Conservation (phyloP, 2,329 filamentous ascomycete genomes). For the Trichoderma sp. region DNA sequence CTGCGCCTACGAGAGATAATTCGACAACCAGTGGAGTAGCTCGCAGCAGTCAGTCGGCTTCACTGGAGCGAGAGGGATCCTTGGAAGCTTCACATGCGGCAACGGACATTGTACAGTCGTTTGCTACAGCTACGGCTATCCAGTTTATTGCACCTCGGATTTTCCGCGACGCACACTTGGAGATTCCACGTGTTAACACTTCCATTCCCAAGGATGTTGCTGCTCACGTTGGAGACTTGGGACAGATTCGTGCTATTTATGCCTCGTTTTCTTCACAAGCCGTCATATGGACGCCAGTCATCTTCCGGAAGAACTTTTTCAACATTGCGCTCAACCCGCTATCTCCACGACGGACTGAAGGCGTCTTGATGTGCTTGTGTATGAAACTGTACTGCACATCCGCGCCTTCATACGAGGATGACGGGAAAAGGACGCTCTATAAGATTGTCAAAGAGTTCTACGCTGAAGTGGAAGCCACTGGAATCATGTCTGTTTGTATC, state of each 20-base stretch:
- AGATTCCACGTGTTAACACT: not conserved
- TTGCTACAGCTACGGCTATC: not conserved
- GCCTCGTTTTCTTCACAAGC: not conserved
- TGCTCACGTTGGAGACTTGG: not conserved
- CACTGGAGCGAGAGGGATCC: not conserved
- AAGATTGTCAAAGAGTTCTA: not conserved
- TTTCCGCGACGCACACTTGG: not conserved
- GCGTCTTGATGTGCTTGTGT: not conserved
- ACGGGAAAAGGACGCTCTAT: not conserved
- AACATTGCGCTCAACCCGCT: not conserved
- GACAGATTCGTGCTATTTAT: not conserved
- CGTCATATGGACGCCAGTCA: not conserved
- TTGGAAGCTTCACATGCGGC: not conserved
- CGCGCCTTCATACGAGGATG: not conserved
- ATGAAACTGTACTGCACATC: constrained; percentile 9
- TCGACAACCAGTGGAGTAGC: not conserved
- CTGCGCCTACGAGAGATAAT: not conserved
- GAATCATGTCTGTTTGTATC: not conserved
- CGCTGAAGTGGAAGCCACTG: not conserved
- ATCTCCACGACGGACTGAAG: not conserved
- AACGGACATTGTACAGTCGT: not conserved
- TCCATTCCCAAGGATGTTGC: not conserved
- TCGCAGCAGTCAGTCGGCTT: not conserved
- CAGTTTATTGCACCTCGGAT: constrained; percentile 2
- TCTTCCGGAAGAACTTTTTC: not conserved